Evolutionary conservation across 345 rosid genomes (phyloP).

Genomic region (Diplotaxis tenuifolia): DNA sequence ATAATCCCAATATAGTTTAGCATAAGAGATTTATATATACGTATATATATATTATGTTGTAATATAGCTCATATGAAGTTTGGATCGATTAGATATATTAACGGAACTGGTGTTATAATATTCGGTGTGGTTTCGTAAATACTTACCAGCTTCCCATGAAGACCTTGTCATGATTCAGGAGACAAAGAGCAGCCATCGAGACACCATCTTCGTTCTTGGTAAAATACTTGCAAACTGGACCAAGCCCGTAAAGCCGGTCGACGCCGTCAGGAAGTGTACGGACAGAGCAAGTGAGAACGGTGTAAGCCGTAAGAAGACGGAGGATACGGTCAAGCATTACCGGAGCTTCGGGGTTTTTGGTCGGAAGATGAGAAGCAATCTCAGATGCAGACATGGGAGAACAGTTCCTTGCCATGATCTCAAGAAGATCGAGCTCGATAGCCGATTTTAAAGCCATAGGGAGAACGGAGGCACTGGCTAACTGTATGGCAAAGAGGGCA

Average conservation of each 20-base stretch:
- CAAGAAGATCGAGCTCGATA: constrained; percentile 77
- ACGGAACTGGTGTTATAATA: background rate
- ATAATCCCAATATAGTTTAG: background rate
- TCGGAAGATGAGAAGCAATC: constrained; percentile 63
- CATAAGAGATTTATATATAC: background rate
- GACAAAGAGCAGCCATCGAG: constrained; percentile 56
- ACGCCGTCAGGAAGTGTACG: constrained; percentile 42
- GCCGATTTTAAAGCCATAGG: constrained; percentile 86
- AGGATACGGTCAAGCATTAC: constrained; percentile 70
- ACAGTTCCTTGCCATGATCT: constrained; percentile 63
- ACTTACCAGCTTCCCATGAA: constrained; percentile 90
- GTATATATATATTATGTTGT: background rate
- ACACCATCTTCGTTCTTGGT: constrained; percentile 78
- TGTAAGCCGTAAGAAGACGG: constrained; percentile 66
- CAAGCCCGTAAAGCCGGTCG: constrained; percentile 64
- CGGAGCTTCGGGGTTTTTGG: constrained; percentile 72
- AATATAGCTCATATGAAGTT: background rate
- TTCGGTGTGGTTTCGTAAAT: background rate
- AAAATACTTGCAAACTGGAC: constrained; percentile 75
- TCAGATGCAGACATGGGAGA: constrained; percentile 60
- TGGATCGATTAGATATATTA: background rate
- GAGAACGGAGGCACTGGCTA: constrained; percentile 63
- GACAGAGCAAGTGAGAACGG: constrained; percentile 51
- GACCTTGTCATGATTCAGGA: constrained; percentile 83
- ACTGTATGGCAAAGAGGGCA: constrained; percentile 63